These are phyloP conservation scores for Quaeritorhiza haematococci DNA, from an alignment of 371 early-diverging fungal genomes.

Conservation along the genomic window DNA sequence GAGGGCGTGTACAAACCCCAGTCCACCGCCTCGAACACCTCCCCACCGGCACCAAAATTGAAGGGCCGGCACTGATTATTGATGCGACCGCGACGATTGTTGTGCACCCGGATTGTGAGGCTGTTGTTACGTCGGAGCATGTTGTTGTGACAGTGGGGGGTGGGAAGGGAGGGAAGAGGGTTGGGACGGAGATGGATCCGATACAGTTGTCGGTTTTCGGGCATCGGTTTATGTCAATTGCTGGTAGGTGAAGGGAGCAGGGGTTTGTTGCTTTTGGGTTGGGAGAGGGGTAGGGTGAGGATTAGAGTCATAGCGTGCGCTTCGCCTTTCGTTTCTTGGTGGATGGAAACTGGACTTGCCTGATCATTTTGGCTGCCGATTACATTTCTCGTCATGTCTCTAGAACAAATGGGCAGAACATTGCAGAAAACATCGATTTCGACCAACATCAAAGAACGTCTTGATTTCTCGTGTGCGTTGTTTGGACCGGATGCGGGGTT, in stretches of 20 bases:
- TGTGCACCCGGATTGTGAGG: constrained; percentile 75
- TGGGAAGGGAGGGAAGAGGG: constrained; percentile 15
- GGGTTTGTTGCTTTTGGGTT: not conserved
- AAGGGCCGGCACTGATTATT: constrained; percentile 87
- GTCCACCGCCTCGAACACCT: constrained; percentile 66
- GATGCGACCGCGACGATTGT: constrained; percentile 83
- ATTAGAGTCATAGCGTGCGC: no score
- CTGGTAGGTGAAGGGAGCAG: constrained; percentile 31
- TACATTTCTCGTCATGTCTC: not conserved
- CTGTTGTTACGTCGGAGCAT: constrained; percentile 67
- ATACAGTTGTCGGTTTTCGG: constrained; percentile 88
- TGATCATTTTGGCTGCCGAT: not conserved
- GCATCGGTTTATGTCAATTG: constrained; percentile 96
- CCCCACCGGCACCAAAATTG: constrained; percentile 54
- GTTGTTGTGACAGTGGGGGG: constrained; percentile 66
- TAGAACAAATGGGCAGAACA: constrained; percentile 93
- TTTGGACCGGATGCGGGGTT: constrained; percentile 90
- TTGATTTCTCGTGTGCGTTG: constrained; percentile 95
- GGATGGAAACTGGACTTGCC: no score
- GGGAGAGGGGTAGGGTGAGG: no score
- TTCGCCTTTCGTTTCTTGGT: no score
- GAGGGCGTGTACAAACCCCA: constrained; percentile 63
- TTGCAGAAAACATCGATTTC: constrained; percentile 90
- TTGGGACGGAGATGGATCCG: constrained; percentile 66
- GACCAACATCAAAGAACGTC: constrained; percentile 94